phyloP scores from a whole-genome alignment of 306 rosid genomes.

The Sphenostylis stenocarpa region DNA sequence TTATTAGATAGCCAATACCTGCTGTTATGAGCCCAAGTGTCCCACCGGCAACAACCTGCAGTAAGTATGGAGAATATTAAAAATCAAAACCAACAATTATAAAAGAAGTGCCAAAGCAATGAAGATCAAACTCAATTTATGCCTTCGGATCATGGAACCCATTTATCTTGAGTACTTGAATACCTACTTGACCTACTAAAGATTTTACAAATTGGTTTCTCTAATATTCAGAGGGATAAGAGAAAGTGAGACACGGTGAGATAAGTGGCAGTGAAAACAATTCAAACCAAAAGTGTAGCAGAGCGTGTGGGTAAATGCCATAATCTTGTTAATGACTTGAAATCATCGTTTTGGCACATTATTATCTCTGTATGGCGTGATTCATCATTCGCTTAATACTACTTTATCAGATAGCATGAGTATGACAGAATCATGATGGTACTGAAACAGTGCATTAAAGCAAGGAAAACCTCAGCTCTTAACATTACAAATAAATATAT shows the following conservation, averaged over 20 bases:
- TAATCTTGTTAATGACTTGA: neutral
- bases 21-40: slow-evolving; percentile 73
- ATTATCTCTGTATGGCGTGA: neutral
- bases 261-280: neutral
- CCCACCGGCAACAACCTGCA: slow-evolving; percentile 92
- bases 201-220: slow-evolving; percentile 4
- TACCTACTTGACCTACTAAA: neutral
- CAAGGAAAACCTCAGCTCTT: neutral
- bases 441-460: slow-evolving; percentile 2
- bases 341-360: slow-evolving; percentile 12
- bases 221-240: slow-evolving; percentile 3
- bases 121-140: slow-evolving; percentile 23
- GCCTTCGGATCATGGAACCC: neutral
- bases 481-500: no score
- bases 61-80: slow-evolving; percentile 29
- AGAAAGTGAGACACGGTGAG: neutral
- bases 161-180: neutral
- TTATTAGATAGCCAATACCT: slow-evolving; percentile 54
- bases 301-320: neutral
- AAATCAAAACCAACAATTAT: neutral
- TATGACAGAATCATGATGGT: neutral
- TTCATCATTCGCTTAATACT: slow-evolving; percentile 22
- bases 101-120: neutral
- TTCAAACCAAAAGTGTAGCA: neutral
- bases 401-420: neutral